These are phyloP conservation scores for Boletus semigastroideus DNA, from an alignment of 1,284 basidiomycete species.

Conservation along the genomic window DNA sequence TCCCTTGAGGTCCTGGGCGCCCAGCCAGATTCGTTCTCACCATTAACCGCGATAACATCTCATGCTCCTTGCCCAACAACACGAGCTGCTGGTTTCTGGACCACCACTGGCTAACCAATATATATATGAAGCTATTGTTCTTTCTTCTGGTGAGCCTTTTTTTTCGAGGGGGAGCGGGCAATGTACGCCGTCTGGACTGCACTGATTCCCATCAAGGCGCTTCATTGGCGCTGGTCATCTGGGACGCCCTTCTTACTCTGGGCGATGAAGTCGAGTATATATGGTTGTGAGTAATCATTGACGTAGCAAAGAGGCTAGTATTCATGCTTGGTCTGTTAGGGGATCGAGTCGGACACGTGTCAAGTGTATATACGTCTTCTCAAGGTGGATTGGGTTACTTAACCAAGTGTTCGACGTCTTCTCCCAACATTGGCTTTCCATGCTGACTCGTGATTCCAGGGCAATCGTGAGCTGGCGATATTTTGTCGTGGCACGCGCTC, in stretches of 20 bases:
- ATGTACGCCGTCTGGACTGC: background rate
- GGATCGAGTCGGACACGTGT: slow-evolving; percentile 6
- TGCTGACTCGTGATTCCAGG: slow-evolving; percentile 12
- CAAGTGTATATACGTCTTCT: slow-evolving; percentile 22
- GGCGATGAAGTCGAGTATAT: slow-evolving; percentile 18
- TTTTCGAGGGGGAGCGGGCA: background rate
- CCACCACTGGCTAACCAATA: background rate
- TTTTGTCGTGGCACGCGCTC: background rate
- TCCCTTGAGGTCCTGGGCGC: background rate
- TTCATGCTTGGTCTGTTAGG: slow-evolving; percentile 1
- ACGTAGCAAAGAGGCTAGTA: background rate
- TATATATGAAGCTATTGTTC: background rate
- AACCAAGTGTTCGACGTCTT: slow-evolving; percentile 15
- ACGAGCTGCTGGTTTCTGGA: slow-evolving; percentile 3
- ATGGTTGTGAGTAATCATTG: slow-evolving; percentile 19
- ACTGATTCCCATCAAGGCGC: slow-evolving; percentile 9
- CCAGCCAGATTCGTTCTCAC: background rate
- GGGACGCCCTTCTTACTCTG: slow-evolving; percentile 21
- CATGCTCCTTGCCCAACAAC: slow-evolving; percentile 1
- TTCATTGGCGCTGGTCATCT: slow-evolving; percentile 10
- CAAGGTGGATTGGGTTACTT: slow-evolving; percentile 25
- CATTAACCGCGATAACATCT: background rate
- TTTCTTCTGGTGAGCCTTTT: slow-evolving; percentile 18
- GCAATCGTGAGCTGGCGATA: background rate
- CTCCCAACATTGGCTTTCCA: background rate